These are phyloP conservation scores for Fusarium equiseti DNA, from an alignment of 2,329 filamentous ascomycete genomes.

Conservation along the genomic window DNA sequence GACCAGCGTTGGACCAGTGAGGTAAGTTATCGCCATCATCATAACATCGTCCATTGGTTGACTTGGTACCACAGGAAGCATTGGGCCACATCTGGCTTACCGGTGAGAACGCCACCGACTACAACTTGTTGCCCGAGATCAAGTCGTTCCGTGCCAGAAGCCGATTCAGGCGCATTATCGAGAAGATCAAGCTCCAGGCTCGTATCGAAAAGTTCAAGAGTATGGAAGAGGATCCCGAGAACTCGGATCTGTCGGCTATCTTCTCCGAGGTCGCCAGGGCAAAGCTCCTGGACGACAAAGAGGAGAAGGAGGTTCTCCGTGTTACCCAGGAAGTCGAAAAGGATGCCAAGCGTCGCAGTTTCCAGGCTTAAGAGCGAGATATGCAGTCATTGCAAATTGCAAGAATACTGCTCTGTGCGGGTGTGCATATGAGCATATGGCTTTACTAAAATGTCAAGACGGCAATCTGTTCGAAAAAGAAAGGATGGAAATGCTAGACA, in stretches of 20 bases:
- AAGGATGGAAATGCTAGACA: background rate
- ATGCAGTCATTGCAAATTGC: background rate
- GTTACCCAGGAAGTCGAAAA: conserved; percentile 70
- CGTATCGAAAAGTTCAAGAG: conserved; percentile 95
- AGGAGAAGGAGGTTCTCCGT: conserved; percentile 81
- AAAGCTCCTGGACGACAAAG: conserved; percentile 84
- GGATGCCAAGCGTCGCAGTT: conserved; percentile 57
- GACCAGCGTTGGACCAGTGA: conserved; percentile 81
- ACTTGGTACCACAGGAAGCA: conserved; percentile 68
- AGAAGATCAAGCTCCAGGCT: conserved; percentile 95
- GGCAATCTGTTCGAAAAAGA: background rate
- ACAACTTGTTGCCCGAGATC: conserved; percentile 97
- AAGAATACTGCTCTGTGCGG: background rate
- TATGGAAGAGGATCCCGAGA: conserved; percentile 85
- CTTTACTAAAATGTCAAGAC: background rate
- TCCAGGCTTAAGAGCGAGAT: conserved; percentile 33
- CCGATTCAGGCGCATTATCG: conserved; percentile 91
- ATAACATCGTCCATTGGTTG: conserved; percentile 24
- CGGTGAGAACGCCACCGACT: conserved; percentile 90
- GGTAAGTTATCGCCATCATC: conserved; percentile 59
- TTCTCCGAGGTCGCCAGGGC: conserved; percentile 95
- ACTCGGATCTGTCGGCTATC: conserved; percentile 71
- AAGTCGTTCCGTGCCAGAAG: conserved; percentile 92
- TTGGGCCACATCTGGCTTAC: conserved; percentile 89
- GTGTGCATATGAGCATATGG: background rate